phyloP scores from a whole-genome alignment of 208 protist species.

The Trypanosoma theileri region DNA sequence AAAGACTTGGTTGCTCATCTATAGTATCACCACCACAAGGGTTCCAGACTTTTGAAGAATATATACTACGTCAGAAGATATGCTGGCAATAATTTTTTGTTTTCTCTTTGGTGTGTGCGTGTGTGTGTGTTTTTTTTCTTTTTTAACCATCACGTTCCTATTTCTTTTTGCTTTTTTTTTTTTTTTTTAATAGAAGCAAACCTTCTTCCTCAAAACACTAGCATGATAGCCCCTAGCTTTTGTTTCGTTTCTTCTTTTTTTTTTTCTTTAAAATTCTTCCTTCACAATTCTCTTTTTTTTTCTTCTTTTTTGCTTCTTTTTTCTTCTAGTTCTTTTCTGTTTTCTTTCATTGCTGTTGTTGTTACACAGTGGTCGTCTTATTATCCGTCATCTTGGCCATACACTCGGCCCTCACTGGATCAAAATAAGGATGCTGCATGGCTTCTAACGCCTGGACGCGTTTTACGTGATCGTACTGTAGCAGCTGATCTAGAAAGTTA shows the following conservation, averaged over 20 bases:
- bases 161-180: too few relatives aligned
- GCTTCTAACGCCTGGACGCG: constrained; percentile 98
- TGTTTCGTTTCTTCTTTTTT: constrained; percentile 2
- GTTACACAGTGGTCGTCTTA: constrained; percentile 1
- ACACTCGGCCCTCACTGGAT: constrained; percentile 74
- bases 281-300: background rate
- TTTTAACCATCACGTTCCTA: too few relatives aligned
- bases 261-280: background rate
- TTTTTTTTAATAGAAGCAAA: too few relatives aligned
- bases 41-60: background rate
- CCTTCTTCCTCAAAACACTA: too few relatives aligned
- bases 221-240: background rate
- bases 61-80: background rate
- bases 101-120: too few relatives aligned
- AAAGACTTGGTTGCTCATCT: background rate
- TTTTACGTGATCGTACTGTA: constrained; percentile 97
- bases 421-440: constrained; percentile 99
- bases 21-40: too few relatives aligned
- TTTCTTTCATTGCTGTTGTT: background rate
- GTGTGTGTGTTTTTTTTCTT: too few relatives aligned
- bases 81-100: too few relatives aligned
- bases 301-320: background rate
- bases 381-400: constrained; percentile 16
- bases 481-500: constrained; percentile 97
- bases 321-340: background rate